Conservation (phyloP, 495 filamentous ascomycete genomes). For the Neurospora sp. region DNA sequence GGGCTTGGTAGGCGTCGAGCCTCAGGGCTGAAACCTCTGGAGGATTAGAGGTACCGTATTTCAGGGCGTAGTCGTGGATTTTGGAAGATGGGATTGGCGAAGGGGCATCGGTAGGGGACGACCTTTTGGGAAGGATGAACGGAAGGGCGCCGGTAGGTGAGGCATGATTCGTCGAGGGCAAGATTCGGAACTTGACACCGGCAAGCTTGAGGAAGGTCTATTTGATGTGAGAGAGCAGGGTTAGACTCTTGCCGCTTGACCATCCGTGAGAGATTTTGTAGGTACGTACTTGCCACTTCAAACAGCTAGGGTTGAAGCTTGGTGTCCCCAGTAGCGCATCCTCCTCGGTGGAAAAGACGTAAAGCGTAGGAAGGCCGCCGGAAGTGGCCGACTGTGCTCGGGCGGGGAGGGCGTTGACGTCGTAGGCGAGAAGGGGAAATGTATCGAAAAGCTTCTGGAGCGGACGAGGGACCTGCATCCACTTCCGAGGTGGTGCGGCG, state of each 20-base stretch:
- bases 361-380: conserved; percentile 53
- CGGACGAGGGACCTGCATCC: conserved; percentile 53
- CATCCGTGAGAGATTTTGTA: background rate
- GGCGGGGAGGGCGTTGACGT: conserved; percentile 66
- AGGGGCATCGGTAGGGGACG: conserved; percentile 10
- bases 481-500: conserved; percentile 1
- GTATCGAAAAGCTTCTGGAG: conserved; percentile 74
- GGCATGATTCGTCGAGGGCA: conserved; percentile 82
- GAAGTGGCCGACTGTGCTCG: conserved; percentile 40
- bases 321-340: conserved; percentile 55
- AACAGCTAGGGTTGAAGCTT: conserved; percentile 85
- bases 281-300: conserved; percentile 85
- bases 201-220: conserved; percentile 81
- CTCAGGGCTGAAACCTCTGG: conserved; percentile 21
- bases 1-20: conserved; percentile 68
- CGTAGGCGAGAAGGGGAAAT: conserved; percentile 71
- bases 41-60: conserved; percentile 15
- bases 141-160: conserved; percentile 81
- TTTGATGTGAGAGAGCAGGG: background rate
- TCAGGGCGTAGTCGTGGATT: conserved; percentile 57
- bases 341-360: conserved; percentile 62
- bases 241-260: background rate
- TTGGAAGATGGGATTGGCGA: conserved; percentile 53
- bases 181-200: conserved; percentile 55
- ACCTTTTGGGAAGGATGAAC: conserved; percentile 60